Base-by-base conservation (phyloP, 148 eudicot species). In the Vaccinium myrtillus region DNA sequence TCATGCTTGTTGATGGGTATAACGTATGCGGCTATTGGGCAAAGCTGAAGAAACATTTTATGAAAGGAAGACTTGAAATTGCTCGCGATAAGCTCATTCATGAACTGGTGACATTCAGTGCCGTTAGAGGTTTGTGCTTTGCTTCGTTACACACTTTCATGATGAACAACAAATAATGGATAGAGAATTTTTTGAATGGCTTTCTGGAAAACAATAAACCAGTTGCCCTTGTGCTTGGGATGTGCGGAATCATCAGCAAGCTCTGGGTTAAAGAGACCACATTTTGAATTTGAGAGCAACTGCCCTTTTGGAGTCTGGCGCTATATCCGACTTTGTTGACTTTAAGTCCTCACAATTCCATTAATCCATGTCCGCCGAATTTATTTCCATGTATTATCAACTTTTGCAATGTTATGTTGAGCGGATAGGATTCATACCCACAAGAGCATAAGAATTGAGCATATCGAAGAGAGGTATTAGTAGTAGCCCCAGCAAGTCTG, bases 11-110 rank as follows among this genome's bases (percentile, higher is more conserved):
- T 88, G 99, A 97, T 91, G 99, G 98, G 56, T 97, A 97, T 85
- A 97, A 97, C 86, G 96, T 97, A 67, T 97, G 99, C 77, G 99
- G 99, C 83, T 97, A 92, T 87, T 97, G 99, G 99, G 85, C 86
- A 19, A 97, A 94, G 88, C 88, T 97, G 88, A 97, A 95, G 92
- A 95, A 97, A 85, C 92, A 97, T 93, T 97, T 97, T 86, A 86
- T 89, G 89, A 89, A 63, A 86, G 99, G 98, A 83, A 89, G 92
- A 67, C 98, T 97, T 88, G 95, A 93, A 75, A 81, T 93, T 83
- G 99, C 99, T 80, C 95, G 98, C 59, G 95, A 97, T 89, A 93
- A 95, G 93, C 93, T 97, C 83, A 81, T 97, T 83, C 93, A 95
- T 88, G 99, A 97, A 85, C 93, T 97, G 70, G 89, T 92, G 43